phyloP scores from a whole-genome alignment of 352 stramenopile genomes.

The Phytophthora pistaciae region DNA sequence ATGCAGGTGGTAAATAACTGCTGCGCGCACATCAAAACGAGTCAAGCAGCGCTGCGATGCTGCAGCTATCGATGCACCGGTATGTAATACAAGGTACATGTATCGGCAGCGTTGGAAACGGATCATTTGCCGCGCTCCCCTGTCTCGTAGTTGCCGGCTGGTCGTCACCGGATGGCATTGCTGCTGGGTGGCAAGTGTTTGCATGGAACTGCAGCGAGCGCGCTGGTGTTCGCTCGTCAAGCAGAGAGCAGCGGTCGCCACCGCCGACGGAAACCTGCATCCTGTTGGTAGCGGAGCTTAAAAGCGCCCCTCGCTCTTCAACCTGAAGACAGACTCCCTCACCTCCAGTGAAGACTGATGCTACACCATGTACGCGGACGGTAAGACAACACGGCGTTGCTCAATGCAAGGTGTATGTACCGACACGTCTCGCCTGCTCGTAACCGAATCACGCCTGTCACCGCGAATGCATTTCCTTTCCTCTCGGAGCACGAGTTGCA shows the following conservation, averaged over 20 bases:
- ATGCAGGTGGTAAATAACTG: background rate
- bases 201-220: conserved; percentile 8
- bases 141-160: background rate
- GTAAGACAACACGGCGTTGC: conserved; percentile 6
- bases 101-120: background rate
- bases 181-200: conserved; percentile 25
- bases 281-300: background rate
- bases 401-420: conserved; percentile 9
- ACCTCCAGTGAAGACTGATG: background rate
- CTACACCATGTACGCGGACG: background rate
- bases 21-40: background rate
- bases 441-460: conserved; percentile 6
- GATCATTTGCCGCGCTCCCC: conserved; percentile 9
- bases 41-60: no score
- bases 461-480: conserved; percentile 13
- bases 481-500: conserved; percentile 5
- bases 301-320: no score
- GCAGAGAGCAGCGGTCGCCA: conserved; percentile 7
- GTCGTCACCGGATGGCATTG: conserved; percentile 23
- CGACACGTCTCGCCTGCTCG: background rate
- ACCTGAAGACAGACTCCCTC: no score
- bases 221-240: conserved; percentile 11
- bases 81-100: no score
- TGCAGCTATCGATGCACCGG: no score
- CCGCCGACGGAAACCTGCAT: conserved; percentile 5